Conservation (phyloP, 176 grass and related monocot species). For the Zea luxurians region DNA sequence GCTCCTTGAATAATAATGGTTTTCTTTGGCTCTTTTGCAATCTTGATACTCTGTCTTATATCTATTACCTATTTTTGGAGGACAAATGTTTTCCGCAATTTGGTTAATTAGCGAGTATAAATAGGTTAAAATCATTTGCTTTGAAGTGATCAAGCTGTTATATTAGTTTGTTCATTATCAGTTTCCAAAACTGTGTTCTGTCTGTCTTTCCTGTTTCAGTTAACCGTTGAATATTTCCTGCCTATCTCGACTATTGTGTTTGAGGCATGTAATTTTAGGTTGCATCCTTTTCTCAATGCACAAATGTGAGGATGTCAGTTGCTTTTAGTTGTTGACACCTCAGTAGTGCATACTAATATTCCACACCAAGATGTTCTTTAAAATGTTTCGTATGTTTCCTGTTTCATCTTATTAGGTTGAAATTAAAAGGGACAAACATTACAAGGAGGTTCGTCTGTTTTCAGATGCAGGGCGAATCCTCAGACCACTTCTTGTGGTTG, state of each 20-base stretch:
- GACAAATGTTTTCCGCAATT: background rate
- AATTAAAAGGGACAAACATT: constrained; percentile 82
- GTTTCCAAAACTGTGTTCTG: background rate
- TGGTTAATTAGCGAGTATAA: background rate
- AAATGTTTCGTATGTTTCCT: constrained; percentile 3
- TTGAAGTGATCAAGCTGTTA: constrained; percentile 7
- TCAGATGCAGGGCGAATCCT: constrained; percentile 85
- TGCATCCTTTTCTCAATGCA: background rate
- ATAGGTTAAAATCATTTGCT: constrained; percentile 2
- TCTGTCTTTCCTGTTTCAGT: background rate
- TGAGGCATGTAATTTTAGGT: constrained; percentile 18
- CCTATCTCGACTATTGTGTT: background rate
- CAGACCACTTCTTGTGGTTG: constrained; percentile 84
- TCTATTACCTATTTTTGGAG: constrained; percentile 21
- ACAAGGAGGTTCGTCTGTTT: constrained; percentile 91
- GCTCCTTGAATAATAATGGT: constrained; percentile 23
- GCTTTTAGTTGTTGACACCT: background rate
- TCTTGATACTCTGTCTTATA: constrained; percentile 23
- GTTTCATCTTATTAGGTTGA: constrained; percentile 65
- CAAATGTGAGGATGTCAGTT: constrained; percentile 14
- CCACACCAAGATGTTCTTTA: background rate
- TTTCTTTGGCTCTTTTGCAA: constrained; percentile 2
- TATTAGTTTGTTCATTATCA: background rate
- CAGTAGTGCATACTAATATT: constrained; percentile 3
- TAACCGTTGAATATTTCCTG: background rate